Conservation (phyloP, 2,329 filamentous ascomycete genomes). For the Pyrenochaeta sp. region DNA sequence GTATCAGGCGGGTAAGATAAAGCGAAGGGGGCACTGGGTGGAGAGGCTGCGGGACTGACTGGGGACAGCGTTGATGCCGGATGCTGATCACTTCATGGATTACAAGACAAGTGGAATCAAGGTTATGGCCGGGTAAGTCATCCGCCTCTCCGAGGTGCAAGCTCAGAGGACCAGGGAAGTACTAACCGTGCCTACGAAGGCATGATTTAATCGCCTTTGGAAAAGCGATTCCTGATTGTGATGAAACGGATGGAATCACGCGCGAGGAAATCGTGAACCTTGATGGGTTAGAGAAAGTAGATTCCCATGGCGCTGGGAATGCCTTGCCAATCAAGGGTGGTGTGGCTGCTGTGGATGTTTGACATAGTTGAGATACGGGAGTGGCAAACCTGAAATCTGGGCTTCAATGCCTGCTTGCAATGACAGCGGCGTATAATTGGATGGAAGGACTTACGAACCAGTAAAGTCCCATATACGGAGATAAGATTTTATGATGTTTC, state of each 20-base stretch:
- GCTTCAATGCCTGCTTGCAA: background rate
- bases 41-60: background rate
- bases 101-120: constrained; percentile 26
- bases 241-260: constrained; percentile 31
- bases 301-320: background rate
- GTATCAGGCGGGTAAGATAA: constrained; percentile 22
- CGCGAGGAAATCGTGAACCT: background rate
- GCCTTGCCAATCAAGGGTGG: background rate
- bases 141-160: background rate
- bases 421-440: too few species aligned
- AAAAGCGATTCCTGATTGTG: constrained; percentile 33
- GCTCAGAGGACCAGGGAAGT: background rate
- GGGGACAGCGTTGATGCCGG: constrained; percentile 21
- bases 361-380: background rate
- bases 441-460: background rate
- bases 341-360: background rate
- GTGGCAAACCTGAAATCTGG: background rate
- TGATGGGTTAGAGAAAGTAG: background rate
- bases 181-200: constrained; percentile 3
- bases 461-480: background rate
- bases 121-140: constrained; percentile 37
- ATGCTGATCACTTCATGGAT: constrained; percentile 41
- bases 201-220: constrained; percentile 36
- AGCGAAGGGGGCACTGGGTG: background rate
- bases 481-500: background rate